Evolutionary conservation across 139 green algal genomes (phyloP), one percentile per base, ranked within the genome.

Genomic region (Micromonas commoda): DNA sequence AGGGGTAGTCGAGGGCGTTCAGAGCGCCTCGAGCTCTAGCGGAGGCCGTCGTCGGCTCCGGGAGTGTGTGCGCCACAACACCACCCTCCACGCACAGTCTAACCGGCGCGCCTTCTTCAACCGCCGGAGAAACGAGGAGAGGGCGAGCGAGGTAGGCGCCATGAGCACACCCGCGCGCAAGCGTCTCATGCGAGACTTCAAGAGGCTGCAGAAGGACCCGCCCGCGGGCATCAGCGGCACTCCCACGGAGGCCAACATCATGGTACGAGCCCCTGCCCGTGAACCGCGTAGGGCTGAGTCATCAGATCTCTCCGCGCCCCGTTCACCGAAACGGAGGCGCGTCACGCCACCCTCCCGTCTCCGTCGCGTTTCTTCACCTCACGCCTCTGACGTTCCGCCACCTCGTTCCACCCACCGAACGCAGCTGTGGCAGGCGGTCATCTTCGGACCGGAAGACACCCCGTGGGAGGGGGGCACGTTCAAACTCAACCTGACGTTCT

Each of bases 391-490:
- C 45, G 45, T 23, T 57, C 45, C 45, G 9, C 45, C 45, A 57
- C 45, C 45, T 16, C 45, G 9, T 23, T 23, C 45, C 9, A 9
- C 45, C 45, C 45, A 9, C 45, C 9, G 9, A 9, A 57, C 45
- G 9, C 97, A 98, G 94, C 33, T 76, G 1, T 99, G 95, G 95
- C 97, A 97, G 71, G 95, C 94, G n/a, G 89, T 99, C 5, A 98
- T 99, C n/a, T 97, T 98, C 83, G 95, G 95, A 0, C 94, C 94
- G 35, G 94, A 98, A 39, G 92, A 93, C 67, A 97, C 94, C 6
- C 87, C 92, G 0, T 98, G 94, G 94, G 94, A 98, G 68, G 94
- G 92, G 75, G 94, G 92, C 92, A 78, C 82, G 0, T 99, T 99
- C 86, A 91, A 91, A 65, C 85, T 99, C n/a, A 93, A 85, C 0